Conservation (phyloP, 225 moss, liverwort and hornwort species). For the Sphagnum tenellum region DNA sequence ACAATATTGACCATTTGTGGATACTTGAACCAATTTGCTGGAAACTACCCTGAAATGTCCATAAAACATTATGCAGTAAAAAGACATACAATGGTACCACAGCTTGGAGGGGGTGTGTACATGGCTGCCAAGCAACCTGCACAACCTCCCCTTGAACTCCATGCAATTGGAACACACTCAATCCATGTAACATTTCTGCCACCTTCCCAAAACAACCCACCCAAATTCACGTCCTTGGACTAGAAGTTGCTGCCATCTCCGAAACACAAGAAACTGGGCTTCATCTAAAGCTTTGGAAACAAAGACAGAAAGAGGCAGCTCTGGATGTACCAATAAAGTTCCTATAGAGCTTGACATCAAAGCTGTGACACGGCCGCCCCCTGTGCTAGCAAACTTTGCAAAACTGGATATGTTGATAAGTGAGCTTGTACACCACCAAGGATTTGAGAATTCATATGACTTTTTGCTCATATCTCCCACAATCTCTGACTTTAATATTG, state of each 20-base stretch:
- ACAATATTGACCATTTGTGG: neutral
- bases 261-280: too few species aligned
- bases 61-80: neutral
- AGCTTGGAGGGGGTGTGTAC: constrained; percentile 16
- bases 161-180: constrained; percentile 37
- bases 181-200: constrained; percentile 34
- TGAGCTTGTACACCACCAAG: constrained; percentile 32
- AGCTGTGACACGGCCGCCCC: constrained; percentile 29
- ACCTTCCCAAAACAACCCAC: constrained; percentile 13
- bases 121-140: constrained; percentile 43
- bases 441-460: constrained; percentile 1
- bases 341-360: constrained; percentile 19
- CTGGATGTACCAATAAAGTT: constrained; percentile 24
- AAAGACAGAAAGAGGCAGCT: neutral
- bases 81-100: constrained; percentile 38
- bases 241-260: too few species aligned
- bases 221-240: too few species aligned
- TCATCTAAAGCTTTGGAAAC: neutral
- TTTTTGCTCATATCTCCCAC: constrained; percentile 1
- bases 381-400: constrained; percentile 22
- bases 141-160: constrained; percentile 11
- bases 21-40: neutral
- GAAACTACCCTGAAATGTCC: neutral
- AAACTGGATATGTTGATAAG: constrained; percentile 39
- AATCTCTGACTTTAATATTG: constrained; percentile 5